A percentile compares a stretch with the other conserved stretches of the same genome.
Evolutionary conservation across 495 filamentous ascomycete species (phyloP).

Genomic region (Evernia prunastri): DNA sequence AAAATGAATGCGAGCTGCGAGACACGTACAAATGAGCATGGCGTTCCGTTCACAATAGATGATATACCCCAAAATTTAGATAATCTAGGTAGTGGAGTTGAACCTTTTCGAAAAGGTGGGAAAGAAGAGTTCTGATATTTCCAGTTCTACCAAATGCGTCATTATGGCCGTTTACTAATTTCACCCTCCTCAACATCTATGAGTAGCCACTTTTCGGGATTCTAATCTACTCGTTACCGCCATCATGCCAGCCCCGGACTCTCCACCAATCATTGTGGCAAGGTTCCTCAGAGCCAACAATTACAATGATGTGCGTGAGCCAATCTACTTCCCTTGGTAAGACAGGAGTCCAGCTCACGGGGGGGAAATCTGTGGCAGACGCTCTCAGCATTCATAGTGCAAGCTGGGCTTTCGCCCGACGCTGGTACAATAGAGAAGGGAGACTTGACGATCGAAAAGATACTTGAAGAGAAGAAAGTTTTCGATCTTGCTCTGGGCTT

Average conservation of each 20-base stretch:
- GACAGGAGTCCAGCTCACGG: background rate
- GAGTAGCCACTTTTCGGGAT: background rate
- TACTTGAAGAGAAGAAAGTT: constrained; percentile 59
- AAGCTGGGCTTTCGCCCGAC: constrained; percentile 50
- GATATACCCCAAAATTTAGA: constrained; percentile 11
- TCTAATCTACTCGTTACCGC: background rate
- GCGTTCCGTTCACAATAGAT: constrained; percentile 6
- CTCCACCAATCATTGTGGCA: constrained; percentile 50
- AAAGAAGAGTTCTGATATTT: background rate
- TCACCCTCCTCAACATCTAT: background rate
- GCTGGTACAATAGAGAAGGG: constrained; percentile 36
- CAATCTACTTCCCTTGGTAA: background rate
- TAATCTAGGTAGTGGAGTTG: background rate
- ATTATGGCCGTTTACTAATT: background rate
- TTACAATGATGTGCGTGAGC: constrained; percentile 44
- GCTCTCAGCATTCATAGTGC: constrained; percentile 51
- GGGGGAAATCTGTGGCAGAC: constrained; percentile 34
- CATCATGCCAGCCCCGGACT: constrained; percentile 39
- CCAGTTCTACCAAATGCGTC: background rate
- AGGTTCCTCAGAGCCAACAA: constrained; percentile 55
- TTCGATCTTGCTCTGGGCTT: constrained; percentile 53
- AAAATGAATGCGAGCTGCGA: no score
- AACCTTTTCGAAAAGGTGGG: background rate
- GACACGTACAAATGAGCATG: background rate
- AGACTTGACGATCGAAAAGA: constrained; percentile 54